Conservation (phyloP, 331 rosid species). For the Pyrus hybrid region DNA sequence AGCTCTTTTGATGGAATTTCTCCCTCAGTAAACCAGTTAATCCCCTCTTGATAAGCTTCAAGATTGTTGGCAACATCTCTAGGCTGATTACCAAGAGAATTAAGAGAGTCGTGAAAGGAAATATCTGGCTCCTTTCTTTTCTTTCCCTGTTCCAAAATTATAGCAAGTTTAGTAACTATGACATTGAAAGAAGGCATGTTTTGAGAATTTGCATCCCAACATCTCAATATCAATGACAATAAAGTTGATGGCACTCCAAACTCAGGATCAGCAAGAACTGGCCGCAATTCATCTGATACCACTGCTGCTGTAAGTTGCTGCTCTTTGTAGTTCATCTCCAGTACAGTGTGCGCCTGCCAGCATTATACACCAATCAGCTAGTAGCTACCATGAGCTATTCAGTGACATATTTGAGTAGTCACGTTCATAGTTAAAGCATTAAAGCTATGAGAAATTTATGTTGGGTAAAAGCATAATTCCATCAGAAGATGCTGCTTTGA, state of each 20-base stretch:
- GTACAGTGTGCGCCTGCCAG: constrained; percentile 88
- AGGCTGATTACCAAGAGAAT: constrained; percentile 19
- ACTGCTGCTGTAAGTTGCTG: constrained; percentile 89
- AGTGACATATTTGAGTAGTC: not conserved
- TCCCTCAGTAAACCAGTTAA: constrained; percentile 69
- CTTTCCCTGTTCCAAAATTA: constrained; percentile 36
- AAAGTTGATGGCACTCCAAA: constrained; percentile 58
- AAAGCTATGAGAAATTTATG: not conserved
- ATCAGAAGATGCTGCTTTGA: not conserved
- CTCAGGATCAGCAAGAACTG: constrained; percentile 58
- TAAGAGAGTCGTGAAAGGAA: constrained; percentile 7
- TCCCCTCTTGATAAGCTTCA: constrained; percentile 41
- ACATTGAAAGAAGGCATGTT: constrained; percentile 63
- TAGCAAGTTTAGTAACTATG: constrained; percentile 55
- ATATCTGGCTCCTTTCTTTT: constrained; percentile 21
- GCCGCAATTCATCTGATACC: constrained; percentile 71
- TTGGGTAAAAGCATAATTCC: not conserved
- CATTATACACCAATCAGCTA: not conserved
- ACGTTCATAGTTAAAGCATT: not conserved
- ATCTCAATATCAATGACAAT: constrained; percentile 50
- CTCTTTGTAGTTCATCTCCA: constrained; percentile 92
- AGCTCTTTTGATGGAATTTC: constrained; percentile 34
- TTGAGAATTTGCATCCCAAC: constrained; percentile 71
- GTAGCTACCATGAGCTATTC: not conserved
- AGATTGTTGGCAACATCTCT: constrained; percentile 16